Conservation (phyloP, 768 basidiomycete genomes). For the Boletus eberwhitei region DNA sequence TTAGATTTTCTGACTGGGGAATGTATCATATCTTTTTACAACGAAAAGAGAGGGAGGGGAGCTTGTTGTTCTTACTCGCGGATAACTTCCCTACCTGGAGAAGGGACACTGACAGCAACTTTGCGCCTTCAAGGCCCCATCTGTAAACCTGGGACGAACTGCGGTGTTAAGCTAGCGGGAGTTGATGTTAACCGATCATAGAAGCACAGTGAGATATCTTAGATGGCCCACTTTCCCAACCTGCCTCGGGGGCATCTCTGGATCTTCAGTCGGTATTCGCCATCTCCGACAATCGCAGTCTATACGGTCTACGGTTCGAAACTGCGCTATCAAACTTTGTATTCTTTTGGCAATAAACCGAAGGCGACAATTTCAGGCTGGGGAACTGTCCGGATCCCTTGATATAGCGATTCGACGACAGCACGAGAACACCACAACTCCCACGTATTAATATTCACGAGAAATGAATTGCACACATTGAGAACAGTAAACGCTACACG, state of each 20-base stretch:
- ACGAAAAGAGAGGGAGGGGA: no score
- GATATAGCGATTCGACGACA: not conserved
- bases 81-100: not conserved
- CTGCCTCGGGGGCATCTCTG: not conserved
- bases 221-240: not conserved
- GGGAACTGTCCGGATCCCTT: not conserved
- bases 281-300: not conserved
- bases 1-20: not conserved
- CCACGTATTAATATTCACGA: not conserved
- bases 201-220: conserved; percentile 3
- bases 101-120: not conserved
- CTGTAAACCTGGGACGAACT: not conserved
- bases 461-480: not conserved
- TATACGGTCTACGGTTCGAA: not conserved
- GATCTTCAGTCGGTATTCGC: not conserved
- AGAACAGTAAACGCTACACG: no score
- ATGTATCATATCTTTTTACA: not conserved
- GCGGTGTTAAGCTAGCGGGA: not conserved
- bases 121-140: not conserved
- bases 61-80: not conserved
- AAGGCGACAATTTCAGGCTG: not conserved
- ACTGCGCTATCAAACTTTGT: no score
- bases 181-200: not conserved
- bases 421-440: not conserved
- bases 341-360: no score